A percentile compares a stretch with the other conserved stretches of the same genome.
Evolutionary conservation across 2,329 filamentous ascomycete genomes (phyloP).

Genomic region (Blastomyces gilchristii): DNA sequence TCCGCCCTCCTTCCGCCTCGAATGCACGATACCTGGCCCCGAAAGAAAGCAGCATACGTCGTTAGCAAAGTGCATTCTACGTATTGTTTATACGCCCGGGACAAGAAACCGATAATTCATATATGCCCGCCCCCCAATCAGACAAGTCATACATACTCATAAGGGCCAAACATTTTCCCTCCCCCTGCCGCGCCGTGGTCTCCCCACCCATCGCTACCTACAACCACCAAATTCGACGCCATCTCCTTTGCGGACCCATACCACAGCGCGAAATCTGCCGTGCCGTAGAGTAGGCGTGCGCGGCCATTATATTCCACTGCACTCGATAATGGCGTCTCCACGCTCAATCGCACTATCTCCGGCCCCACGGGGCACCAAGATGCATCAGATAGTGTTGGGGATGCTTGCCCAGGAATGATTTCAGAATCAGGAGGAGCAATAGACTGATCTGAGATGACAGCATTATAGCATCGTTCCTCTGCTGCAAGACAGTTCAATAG

Average conservation of each 20-base stretch:
- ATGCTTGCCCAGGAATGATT: not conserved
- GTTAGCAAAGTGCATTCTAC: not conserved
- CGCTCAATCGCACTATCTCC: not conserved
- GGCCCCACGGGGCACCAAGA: not conserved
- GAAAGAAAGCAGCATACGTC: not conserved
- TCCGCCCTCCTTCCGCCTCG: not conserved
- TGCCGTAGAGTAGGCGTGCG: not conserved
- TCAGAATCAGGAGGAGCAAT: not conserved
- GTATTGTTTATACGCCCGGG: no score
- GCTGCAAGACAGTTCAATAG: not conserved
- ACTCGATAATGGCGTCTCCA: not conserved
- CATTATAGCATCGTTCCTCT: not conserved
- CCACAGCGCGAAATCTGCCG: conserved; percentile 6
- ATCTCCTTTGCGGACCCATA: not conserved
- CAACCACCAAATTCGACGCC: conserved; percentile 1
- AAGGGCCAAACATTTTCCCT: conserved; percentile 3
- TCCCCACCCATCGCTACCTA: not conserved
- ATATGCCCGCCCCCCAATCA: not conserved
- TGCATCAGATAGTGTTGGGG: not conserved
- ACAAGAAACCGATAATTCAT: not conserved
- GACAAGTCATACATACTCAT: not conserved
- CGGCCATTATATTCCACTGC: not conserved
- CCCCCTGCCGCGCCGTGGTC: not conserved
- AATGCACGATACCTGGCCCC: conserved; percentile 1
- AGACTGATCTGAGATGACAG: not conserved